Base-by-base conservation (phyloP, 148 eudicot species). In the Rheum nobile region DNA sequence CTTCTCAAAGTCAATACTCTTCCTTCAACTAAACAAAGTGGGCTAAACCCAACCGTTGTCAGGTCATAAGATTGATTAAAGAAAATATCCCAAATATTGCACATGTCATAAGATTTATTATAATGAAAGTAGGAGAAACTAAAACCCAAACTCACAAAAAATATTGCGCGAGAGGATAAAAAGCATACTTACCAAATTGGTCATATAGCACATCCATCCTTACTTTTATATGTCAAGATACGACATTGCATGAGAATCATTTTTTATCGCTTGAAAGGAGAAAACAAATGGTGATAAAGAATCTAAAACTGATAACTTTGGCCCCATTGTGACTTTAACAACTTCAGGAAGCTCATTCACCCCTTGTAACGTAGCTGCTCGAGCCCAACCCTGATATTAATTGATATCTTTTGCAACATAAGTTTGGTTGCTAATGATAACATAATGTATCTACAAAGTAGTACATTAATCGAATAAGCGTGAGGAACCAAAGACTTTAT, bases 241-340 rank as follows among this genome's bases (percentile, higher is more conserved):
- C 16, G 28, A 17, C 32, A 59, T 28, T 59, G 67, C 67, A 59
- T 28, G 34, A 61, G 2, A 6, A 61, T 28, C 10, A 28, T 61
- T 37, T 13, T 11, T 29, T 5, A 29, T 26, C 38, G 26, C 14
- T 26, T 42, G 54, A 71, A 17, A 52, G 26, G 42, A 65, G 26
- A 52, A 44, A 3, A 67, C 17, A 26, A 32, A 67, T 22, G 0
- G 39, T 47, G 24, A 71, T 37, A 8, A 8, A 14, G 28, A 5
- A 46, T 8, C 9, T 19, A 43, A 67, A 72, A 71, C 17, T n/a
- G 59, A 77, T 83, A 95, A 97, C 97, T 90, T 87, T 22, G 98
- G 97, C 71, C 98, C 98, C 98, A 94, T 94, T 28, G 98, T 94
- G 81, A 94, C 93, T 79, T 91, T 94, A 28, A 94, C 98, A 76